Conservation (phyloP, 192 early-diverging fungal genomes). For the Entophlyctis luteolus region DNA sequence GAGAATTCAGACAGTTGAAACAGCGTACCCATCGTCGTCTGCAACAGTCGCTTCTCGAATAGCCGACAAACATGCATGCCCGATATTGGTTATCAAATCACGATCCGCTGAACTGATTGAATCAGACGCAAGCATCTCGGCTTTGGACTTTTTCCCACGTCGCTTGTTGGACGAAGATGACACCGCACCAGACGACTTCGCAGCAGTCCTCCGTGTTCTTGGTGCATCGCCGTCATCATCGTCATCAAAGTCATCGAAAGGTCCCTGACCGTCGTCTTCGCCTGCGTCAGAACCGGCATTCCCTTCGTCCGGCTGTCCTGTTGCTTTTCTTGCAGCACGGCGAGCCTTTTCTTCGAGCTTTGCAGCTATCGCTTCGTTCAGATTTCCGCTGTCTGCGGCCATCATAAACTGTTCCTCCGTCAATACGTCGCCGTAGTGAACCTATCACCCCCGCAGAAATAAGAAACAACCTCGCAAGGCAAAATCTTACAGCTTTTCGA, state of each 20-base stretch:
- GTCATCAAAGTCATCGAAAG: constrained; percentile 27
- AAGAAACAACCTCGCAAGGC: neutral
- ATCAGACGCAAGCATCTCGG: constrained; percentile 22
- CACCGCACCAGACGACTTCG: neutral
- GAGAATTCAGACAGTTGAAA: no score
- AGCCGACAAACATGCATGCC: constrained; percentile 33
- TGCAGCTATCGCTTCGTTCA: constrained; percentile 38
- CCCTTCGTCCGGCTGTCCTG: constrained; percentile 58
- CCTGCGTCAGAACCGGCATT: constrained; percentile 52
- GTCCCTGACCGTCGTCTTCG: constrained; percentile 59
- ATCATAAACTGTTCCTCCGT: constrained; percentile 92
- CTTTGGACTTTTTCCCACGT: constrained; percentile 25
- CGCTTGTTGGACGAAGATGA: constrained; percentile 8
- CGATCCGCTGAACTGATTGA: neutral
- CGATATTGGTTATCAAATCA: constrained; percentile 20
- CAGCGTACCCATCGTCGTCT: neutral
- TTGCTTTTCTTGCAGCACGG: constrained; percentile 65
- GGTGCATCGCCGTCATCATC: constrained; percentile 33
- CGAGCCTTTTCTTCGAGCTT: constrained; percentile 39
- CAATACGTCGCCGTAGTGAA: constrained; percentile 87
- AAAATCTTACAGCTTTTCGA: constrained; percentile 47
- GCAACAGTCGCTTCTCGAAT: constrained; percentile 31
- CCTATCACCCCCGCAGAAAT: constrained; percentile 16
- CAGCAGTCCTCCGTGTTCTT: neutral
- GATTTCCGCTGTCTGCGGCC: constrained; percentile 46